Evolutionary conservation across 352 stramenopile species (phyloP).

Genomic region (Pythium monospermum): DNA sequence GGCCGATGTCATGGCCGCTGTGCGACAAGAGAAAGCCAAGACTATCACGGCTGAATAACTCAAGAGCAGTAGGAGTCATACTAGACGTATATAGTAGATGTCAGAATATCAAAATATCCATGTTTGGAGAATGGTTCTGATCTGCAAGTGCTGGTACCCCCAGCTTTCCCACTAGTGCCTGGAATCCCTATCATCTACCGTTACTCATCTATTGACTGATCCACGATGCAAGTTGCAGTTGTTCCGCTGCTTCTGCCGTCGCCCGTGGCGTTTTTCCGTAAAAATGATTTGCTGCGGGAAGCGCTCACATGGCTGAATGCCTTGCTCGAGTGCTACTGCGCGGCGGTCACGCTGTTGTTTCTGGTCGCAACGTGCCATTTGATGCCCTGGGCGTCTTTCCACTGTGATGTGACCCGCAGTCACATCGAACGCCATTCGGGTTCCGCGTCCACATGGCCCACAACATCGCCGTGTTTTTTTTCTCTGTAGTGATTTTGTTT

Average conservation of each 20-base stretch:
- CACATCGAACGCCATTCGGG: constrained; percentile 1
- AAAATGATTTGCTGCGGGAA: constrained; percentile 8
- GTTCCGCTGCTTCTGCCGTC: not conserved
- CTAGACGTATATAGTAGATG: too few relatives aligned
- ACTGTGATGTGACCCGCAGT: constrained; percentile 7
- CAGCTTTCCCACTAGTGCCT: too few relatives aligned
- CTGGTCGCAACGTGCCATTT: not conserved
- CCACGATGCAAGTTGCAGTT: not conserved
- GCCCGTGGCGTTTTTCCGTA: constrained; percentile 10
- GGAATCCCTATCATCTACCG: too few relatives aligned
- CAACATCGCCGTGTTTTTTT: constrained; percentile 3
- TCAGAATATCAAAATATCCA: too few relatives aligned
- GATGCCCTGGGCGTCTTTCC: not conserved
- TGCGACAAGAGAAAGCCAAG: too few relatives aligned
- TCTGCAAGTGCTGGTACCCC: too few relatives aligned
- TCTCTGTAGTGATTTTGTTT: constrained; percentile 4
- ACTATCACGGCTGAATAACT: too few relatives aligned
- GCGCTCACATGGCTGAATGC: constrained; percentile 3
- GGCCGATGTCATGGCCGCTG: not conserved
- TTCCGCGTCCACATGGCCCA: not conserved
- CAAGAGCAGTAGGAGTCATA: too few relatives aligned
- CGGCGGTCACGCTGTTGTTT: constrained; percentile 5
- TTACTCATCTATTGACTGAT: too few relatives aligned
- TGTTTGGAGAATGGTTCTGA: too few relatives aligned
- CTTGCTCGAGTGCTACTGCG: constrained; percentile 6